Conservation (phyloP, 2,329 filamentous ascomycete genomes). For the Basipetospora chlamydospora region DNA sequence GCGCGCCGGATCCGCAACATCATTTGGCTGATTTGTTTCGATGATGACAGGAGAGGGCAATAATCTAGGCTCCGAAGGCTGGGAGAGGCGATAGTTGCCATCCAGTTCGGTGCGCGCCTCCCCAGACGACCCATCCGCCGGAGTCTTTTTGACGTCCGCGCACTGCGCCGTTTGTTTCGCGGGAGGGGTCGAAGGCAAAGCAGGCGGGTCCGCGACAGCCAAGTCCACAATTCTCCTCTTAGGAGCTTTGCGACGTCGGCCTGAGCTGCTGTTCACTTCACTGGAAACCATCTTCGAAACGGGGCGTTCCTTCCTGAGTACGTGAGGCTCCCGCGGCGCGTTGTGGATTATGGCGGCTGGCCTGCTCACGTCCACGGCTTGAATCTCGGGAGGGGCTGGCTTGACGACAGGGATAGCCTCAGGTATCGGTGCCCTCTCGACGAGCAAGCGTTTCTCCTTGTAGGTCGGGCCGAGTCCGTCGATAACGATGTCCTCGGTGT, state of each 20-base stretch:
- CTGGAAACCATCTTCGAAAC: slow-evolving; percentile 36
- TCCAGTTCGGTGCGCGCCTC: neutral
- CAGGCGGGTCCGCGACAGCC: slow-evolving; percentile 33
- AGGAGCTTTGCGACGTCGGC: slow-evolving; percentile 43
- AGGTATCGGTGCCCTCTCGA: slow-evolving; percentile 66
- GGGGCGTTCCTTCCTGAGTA: slow-evolving; percentile 46
- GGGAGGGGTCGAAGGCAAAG: neutral
- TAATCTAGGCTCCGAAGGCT: slow-evolving; percentile 21
- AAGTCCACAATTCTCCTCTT: slow-evolving; percentile 53
- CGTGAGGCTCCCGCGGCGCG: slow-evolving; percentile 29
- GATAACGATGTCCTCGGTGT: slow-evolving; percentile 79
- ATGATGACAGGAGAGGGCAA: slow-evolving; percentile 9
- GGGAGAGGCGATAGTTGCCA: slow-evolving; percentile 28
- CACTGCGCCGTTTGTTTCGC: neutral
- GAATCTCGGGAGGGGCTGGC: slow-evolving; percentile 46
- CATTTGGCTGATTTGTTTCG: neutral
- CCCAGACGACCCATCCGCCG: slow-evolving; percentile 3
- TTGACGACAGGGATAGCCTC: slow-evolving; percentile 67
- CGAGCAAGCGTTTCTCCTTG: slow-evolving; percentile 67
- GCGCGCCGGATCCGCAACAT: neutral
- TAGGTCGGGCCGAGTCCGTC: slow-evolving; percentile 75
- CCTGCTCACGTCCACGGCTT: slow-evolving; percentile 53
- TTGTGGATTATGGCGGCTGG: slow-evolving; percentile 44
- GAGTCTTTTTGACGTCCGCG: slow-evolving; percentile 10
- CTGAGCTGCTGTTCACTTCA: slow-evolving; percentile 43